Evolutionary conservation across 169 alveolate genomes (phyloP), one percentile per base, ranked within the genome.

Genomic region (Plasmodium gallinaceum): DNA sequence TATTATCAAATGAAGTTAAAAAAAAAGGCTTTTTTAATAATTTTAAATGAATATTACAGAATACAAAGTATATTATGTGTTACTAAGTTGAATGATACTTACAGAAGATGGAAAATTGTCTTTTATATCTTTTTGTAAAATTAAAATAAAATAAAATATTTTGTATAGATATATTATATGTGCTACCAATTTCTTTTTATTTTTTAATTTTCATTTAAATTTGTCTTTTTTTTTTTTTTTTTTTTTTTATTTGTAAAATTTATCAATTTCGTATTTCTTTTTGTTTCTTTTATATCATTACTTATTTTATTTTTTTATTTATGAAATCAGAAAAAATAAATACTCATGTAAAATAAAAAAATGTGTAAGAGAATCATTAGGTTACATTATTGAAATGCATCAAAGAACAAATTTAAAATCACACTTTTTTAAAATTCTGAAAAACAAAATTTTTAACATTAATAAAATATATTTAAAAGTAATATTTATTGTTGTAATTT

Each of bases 41-140:
- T 83, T 52, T 54, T 37, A 62, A 68, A 66, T 83, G 80, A 66
- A 12, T 68, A 83, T 43, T 83, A 83, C 66, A 83, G 57, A 83
- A 42, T 43, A 42, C 91, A 83, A 48, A 68, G 91, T 48, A 22
- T 83, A 8, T 18, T 83, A 24, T 83, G 61, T 24, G 57, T 83
- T 54, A 45, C 52, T 68, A 83, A 83, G 26, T 68, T 83, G 12
- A 68, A 46, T 32, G 91, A 83, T 54, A 69, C 66, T 37, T 73
- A 52, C 37, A 68, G 91, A 68, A 65, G 60, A 39, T 32, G 91
- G 83, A 58, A 83, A 43, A 71, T 39, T n/a, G 80, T 66, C 42
- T 68, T 83, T 58, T 18, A 43, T 14, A 39, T 54, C 62, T 39
- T 83, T 68, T 72, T 83, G 91, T 83, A 83, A 83, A 32, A 1